Percentiles rank a stretch among this genome's conserved stretches.
Conservation (phyloP, 78 protist species). For the Cavenderia fasciculata region DNA sequence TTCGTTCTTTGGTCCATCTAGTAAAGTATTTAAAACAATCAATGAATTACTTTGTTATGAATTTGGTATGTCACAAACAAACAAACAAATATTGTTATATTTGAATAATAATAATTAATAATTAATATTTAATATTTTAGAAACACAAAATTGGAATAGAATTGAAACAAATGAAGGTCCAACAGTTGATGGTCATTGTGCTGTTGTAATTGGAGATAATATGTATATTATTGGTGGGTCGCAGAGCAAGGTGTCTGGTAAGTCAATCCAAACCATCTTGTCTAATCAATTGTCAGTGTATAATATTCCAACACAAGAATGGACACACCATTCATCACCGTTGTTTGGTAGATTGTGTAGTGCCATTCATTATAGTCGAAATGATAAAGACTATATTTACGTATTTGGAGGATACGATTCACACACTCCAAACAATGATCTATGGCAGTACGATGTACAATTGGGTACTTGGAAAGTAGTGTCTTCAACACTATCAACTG, state of each 20-base stretch:
- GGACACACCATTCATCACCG: slow-evolving; percentile 12
- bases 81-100: no score
- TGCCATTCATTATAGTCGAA: not conserved
- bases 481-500: not conserved
- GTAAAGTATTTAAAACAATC: slow-evolving; percentile 16
- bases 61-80: not conserved
- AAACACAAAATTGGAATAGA: not conserved
- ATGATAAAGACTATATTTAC: slow-evolving; percentile 22
- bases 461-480: slow-evolving; percentile 17
- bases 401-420: slow-evolving; percentile 49
- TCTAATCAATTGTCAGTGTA: not conserved
- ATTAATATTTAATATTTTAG: not conserved
- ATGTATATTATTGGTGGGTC: slow-evolving; percentile 67
- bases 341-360: slow-evolving; percentile 48
- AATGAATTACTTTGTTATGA: slow-evolving; percentile 21
- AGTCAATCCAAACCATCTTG: slow-evolving; percentile 12
- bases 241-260: not conserved
- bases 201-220: slow-evolving; percentile 26
- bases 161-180: slow-evolving; percentile 1
- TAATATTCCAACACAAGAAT: not conserved
- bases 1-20: not conserved
- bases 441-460: not conserved
- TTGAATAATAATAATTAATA: no score
- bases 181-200: slow-evolving; percentile 56
- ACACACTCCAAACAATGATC: not conserved